Percentiles rank a stretch among this genome's conserved stretches.
phyloP scores from a whole-genome alignment of 2,329 filamentous ascomycete species.

The Clarireedia hainanense region DNA sequence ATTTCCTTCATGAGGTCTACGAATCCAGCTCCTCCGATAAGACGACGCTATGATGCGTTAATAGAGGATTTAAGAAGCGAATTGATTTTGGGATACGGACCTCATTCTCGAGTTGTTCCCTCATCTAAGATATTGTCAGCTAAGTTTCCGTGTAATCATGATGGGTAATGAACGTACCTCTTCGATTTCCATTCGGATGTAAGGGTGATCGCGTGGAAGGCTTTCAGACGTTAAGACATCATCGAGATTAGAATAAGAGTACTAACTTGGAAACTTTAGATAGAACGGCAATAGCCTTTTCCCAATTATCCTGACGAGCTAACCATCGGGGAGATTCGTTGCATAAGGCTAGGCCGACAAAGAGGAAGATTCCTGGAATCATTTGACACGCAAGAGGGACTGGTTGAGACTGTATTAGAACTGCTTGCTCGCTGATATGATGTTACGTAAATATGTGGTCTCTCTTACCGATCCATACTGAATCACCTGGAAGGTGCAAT shows the following conservation, averaged over 20 bases:
- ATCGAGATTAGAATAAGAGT: slow-evolving; percentile 3
- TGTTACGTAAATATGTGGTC: background rate
- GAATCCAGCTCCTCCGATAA: slow-evolving; percentile 40
- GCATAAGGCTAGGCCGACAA: slow-evolving; percentile 53
- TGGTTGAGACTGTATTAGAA: slow-evolving; percentile 36
- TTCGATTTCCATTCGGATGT: slow-evolving; percentile 42
- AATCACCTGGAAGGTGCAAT: slow-evolving; percentile 3
- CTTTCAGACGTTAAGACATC: slow-evolving; percentile 36
- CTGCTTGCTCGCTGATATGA: no score
- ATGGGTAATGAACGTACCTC: slow-evolving; percentile 34
- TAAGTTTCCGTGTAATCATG: background rate
- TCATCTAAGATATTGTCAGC: slow-evolving; percentile 27
- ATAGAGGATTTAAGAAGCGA: no score
- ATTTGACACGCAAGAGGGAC: slow-evolving; percentile 58
- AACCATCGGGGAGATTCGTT: slow-evolving; percentile 58
- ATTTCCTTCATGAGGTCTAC: slow-evolving; percentile 53
- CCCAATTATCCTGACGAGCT: slow-evolving; percentile 60
- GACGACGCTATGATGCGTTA: slow-evolving; percentile 20
- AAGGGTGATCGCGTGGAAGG: slow-evolving; percentile 46
- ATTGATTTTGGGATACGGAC: no score
- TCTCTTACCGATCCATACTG: slow-evolving; percentile 3
- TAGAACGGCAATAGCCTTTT: slow-evolving; percentile 49
- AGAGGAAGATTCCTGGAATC: slow-evolving; percentile 53
- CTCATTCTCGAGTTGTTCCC: slow-evolving; percentile 41
- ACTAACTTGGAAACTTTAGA: slow-evolving; percentile 36